Base-by-base conservation (phyloP, 345 rosid species). In the Rhodamnia rubescens region DNA sequence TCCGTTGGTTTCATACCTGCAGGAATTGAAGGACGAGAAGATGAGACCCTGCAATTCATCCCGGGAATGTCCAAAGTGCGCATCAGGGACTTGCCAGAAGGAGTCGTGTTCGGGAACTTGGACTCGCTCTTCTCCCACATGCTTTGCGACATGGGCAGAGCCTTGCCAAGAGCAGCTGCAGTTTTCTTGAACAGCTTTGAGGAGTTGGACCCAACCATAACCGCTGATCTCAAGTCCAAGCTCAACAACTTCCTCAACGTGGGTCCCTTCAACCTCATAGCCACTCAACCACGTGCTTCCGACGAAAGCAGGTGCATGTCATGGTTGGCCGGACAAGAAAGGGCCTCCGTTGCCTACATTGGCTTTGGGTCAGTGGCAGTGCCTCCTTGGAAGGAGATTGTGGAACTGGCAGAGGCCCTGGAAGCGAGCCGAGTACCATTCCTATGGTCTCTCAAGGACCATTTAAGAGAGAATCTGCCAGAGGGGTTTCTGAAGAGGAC, bases 161-260 rank as follows among this genome's bases (percentile, higher is more conserved):
- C 57, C 6, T 84, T 91, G 6, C 90, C 91, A 4, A 81, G 83
- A 52, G 93, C 91, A 54, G 56, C 86, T 12, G 90, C 93, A 3
- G 90, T 92, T 15, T 87, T 89, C 84, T 53, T 91, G 2, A 92
- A 92, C 85, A 84, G 90, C 20, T 92, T 91, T 74, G 89, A 90
- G 84, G 91, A 88, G 27, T 80, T 92, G 24, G 94, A 92, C 26
- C 92, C 87, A 2, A 74, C 26, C 36, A 83, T 84, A 10, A 90
- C 91, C 27, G 74, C 54, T 14, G 88, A 91, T 32, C 84, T 91
- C 40, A 89, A 88, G 47, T 88, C 92, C 83, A 88, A 86, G 49
- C 82, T 91, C 86, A 89, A 85, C 21, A 55, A 29, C 74, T 86
- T 87, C 59, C 88, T 91, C 47, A 69, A 64, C 78, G 87, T 90